Base-by-base conservation (phyloP, 73 alveolate genomes). In the Paramecium sonneborni region DNA sequence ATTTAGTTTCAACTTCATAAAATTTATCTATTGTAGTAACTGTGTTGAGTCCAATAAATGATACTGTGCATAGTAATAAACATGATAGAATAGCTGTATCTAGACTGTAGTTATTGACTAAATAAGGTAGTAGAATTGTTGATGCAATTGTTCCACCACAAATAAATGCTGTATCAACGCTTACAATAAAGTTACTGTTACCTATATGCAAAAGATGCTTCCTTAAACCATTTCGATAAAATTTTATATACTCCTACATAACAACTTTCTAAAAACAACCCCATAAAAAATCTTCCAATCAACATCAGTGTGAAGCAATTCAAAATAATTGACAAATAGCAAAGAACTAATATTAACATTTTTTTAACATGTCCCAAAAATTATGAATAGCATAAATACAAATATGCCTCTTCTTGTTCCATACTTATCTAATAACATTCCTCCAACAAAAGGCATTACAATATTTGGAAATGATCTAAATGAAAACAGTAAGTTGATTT, bases 101-200 rank as follows among this genome's bases (percentile, higher is more conserved):
- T 18, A 52, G 68, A 52, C 68, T 18, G 30, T 52, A 52, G 23
- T 52, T 52, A 21, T 52, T 52, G 11, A 52, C 14, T 18, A 52
- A 18, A 21, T 52, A 52, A 6, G 68, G 68, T 21, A 52, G 18
- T 18, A 52, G 68, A 52, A 52, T 52, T 21, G 68, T 52, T 5
- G 68, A 52, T n/a, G 68, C 68, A 52, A 52, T 52, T n/a, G 68
- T 52, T n/a, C 68, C 68, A 52, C 68, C 68, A 18, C 68, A 52
- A 18, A 52, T 52, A 14, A 52, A 52, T 15, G 68, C 68, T 52
- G 68, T 52, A 14, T 52, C 68, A 52, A n/a, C n/a, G n/a, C n/a
- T n/a, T n/a, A n/a, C n/a, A n/a, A n/a, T n/a, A n/a, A n/a, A n/a
- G n/a, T n/a, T n/a, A n/a, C n/a, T n/a, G n/a, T n/a, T n/a, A n/a